Percentiles rank a stretch among this genome's conserved stretches.
Evolutionary conservation across 306 rosid species (phyloP).

Genomic region (Arachis hypogaea): DNA sequence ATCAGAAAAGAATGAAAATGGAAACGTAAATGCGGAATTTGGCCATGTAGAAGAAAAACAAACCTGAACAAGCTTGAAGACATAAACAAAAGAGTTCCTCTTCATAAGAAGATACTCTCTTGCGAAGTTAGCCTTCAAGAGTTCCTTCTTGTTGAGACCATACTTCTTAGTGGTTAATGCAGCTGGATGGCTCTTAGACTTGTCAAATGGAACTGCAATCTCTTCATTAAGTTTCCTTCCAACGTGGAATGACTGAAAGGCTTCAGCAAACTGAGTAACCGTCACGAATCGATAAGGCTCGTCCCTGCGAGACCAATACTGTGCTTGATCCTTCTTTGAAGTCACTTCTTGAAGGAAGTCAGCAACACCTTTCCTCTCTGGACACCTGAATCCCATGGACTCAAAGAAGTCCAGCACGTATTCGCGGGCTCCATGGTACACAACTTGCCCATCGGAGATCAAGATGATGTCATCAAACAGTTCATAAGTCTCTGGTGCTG

Average conservation of each 20-base stretch:
- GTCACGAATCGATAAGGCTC: conserved; percentile 50
- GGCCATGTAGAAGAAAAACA: neutral
- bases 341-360: conserved; percentile 74
- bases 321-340: conserved; percentile 63
- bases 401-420: conserved; percentile 59
- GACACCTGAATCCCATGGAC: conserved; percentile 61
- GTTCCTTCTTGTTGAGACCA: conserved; percentile 52
- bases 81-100: conserved; percentile 54
- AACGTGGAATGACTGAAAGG: conserved; percentile 49
- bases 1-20: too few relatives aligned
- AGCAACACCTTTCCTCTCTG: conserved; percentile 62
- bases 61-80: conserved; percentile 57
- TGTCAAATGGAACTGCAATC: conserved; percentile 53
- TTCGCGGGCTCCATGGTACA: conserved; percentile 64
- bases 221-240: conserved; percentile 45
- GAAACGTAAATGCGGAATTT: neutral
- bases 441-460: conserved; percentile 60
- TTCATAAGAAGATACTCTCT: conserved; percentile 62
- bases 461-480: conserved; percentile 67
- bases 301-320: conserved; percentile 53
- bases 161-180: conserved; percentile 51
- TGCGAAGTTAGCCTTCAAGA: conserved; percentile 58
- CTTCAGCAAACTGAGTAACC: conserved; percentile 53
- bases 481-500: conserved; percentile 65
- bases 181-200: conserved; percentile 57